phyloP scores from a whole-genome alignment of 371 early-diverging fungal species.

The Chytridium lagenaria region DNA sequence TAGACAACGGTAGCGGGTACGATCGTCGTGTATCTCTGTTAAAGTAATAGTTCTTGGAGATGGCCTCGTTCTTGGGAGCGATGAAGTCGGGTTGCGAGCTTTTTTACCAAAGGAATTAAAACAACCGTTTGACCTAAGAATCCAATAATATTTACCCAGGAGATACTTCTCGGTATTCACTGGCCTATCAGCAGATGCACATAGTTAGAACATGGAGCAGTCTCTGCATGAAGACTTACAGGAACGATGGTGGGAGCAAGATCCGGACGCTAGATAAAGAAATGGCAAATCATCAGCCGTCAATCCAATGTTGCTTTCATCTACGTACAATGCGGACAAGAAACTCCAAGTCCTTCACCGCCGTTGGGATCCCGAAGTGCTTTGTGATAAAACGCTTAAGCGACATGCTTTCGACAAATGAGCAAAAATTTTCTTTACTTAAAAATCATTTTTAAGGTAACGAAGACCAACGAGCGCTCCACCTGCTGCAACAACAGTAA shows the following conservation, averaged over 20 bases:
- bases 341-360: constrained; percentile 47
- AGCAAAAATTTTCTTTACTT: constrained; percentile 2
- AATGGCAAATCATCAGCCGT: not conserved
- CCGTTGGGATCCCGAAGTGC: constrained; percentile 51
- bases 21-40: constrained; percentile 88
- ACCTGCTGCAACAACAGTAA: not conserved
- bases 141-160: constrained; percentile 42
- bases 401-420: not conserved
- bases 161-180: constrained; percentile 45
- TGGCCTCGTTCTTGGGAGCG: constrained; percentile 27
- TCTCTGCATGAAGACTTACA: constrained; percentile 19
- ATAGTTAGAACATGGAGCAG: no score
- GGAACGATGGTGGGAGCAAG: constrained; percentile 20
- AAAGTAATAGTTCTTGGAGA: constrained; percentile 87
- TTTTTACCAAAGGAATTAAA: not conserved
- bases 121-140: not conserved
- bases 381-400: constrained; percentile 38
- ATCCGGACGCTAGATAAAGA: constrained; percentile 31
- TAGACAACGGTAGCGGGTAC: constrained; percentile 89
- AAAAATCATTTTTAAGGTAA: not conserved
- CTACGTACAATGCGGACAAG: constrained; percentile 42
- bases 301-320: not conserved
- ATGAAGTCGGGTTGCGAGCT: constrained; percentile 47
- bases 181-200: constrained; percentile 36
- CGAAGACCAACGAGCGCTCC: constrained; percentile 21